phyloP scores from a whole-genome alignment of 2,329 filamentous ascomycete genomes.

The Leptographium galeiforme region DNA sequence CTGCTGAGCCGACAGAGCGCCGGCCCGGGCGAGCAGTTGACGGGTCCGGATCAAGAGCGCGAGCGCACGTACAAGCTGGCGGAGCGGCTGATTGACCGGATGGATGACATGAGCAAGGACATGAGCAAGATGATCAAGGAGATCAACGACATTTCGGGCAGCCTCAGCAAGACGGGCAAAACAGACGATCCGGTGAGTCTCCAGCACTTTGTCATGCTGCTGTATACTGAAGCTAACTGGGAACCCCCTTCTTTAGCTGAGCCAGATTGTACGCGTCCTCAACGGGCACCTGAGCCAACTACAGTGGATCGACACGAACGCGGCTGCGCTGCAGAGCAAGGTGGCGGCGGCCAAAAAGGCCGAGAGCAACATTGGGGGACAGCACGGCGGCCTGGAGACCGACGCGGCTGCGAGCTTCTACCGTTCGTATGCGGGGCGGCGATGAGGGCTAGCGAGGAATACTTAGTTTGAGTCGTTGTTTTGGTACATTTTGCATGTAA shows the following conservation, averaged over 20 bases:
- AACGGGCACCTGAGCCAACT: constrained; percentile 87
- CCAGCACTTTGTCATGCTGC: not conserved
- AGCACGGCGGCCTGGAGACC: constrained; percentile 46
- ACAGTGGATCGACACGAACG: constrained; percentile 84
- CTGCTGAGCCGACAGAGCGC: constrained; percentile 67
- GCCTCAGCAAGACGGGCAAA: constrained; percentile 77
- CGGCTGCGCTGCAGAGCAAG: constrained; percentile 68
- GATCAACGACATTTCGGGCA: constrained; percentile 86
- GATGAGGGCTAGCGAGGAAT: too few relatives aligned
- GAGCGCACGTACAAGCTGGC: constrained; percentile 94
- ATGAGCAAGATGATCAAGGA: constrained; percentile 95
- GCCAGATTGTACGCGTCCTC: constrained; percentile 88
- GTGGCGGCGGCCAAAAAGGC: constrained; percentile 72
- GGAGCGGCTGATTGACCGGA: constrained; percentile 77
- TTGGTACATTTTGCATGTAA: not conserved
- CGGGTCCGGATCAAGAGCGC: constrained; percentile 87
- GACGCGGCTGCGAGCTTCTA: constrained; percentile 83
- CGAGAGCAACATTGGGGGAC: constrained; percentile 45
- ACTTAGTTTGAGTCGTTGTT: not conserved
- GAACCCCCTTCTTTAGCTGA: constrained; percentile 43
- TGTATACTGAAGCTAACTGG: not conserved
- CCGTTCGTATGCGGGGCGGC: constrained; percentile 68
- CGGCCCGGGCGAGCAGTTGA: constrained; percentile 44
- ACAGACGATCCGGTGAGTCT: constrained; percentile 67
- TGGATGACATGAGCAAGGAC: constrained; percentile 90